These are phyloP conservation scores for Anthracocystis setariae DNA, from an alignment of 1,284 basidiomycete species.

Conservation along the genomic window DNA sequence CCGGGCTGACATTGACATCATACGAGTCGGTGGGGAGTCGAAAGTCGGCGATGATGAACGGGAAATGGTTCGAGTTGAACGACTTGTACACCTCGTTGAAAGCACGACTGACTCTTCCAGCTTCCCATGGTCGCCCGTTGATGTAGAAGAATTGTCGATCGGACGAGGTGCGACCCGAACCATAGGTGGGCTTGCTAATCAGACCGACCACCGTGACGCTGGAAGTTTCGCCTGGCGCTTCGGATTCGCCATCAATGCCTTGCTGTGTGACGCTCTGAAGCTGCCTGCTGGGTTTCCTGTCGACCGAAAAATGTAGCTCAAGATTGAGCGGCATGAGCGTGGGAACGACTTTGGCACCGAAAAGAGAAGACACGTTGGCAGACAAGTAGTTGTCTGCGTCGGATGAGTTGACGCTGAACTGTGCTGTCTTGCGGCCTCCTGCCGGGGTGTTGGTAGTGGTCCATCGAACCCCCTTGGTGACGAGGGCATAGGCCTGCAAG, in stretches of 20 bases:
- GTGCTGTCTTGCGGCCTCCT: constrained; percentile 78
- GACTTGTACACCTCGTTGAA: constrained; percentile 65
- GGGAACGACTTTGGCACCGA: constrained; percentile 83
- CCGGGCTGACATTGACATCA: constrained; percentile 96
- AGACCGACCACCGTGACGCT: constrained; percentile 76
- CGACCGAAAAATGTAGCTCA: constrained; percentile 38
- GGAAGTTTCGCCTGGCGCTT: constrained; percentile 34
- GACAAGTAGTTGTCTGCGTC: constrained; percentile 71
- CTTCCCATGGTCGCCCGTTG: constrained; percentile 89
- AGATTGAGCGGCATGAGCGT: constrained; percentile 79
- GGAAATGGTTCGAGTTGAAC: constrained; percentile 68
- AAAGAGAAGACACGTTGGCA: constrained; percentile 79
- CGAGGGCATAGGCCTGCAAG: constrained; percentile 88
- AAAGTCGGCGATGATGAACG: constrained; percentile 86
- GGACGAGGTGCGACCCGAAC: constrained; percentile 73
- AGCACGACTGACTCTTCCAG: constrained; percentile 47
- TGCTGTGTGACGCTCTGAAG: neutral
- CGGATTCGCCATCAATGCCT: neutral
- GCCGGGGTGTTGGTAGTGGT: constrained; percentile 79
- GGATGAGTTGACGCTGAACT: constrained; percentile 78
- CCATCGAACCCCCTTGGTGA: constrained; percentile 76
- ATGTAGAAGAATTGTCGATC: constrained; percentile 95
- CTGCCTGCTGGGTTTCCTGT: constrained; percentile 3
- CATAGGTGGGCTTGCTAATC: constrained; percentile 79
- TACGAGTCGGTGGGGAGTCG: constrained; percentile 81